Evolutionary conservation across 495 filamentous ascomycete genomes (phyloP).

Genomic region (Aspergillus mulundensis): DNA sequence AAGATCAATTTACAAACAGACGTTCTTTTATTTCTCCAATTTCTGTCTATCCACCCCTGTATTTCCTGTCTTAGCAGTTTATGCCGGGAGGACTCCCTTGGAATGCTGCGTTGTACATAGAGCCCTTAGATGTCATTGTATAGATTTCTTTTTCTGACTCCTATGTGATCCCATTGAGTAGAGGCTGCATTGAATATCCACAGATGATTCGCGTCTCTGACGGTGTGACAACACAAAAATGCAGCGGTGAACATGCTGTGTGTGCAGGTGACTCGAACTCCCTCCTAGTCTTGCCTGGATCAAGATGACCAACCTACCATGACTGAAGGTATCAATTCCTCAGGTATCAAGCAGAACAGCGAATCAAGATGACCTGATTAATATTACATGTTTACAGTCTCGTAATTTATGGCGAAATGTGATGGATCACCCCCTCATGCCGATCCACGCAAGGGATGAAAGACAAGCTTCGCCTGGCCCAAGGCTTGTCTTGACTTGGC

Average conservation of each 20-base stretch:
- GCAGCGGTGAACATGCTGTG: neutral
- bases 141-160: slow-evolving; percentile 6
- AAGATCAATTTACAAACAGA: slow-evolving; percentile 31
- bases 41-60: neutral
- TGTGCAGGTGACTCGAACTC: no score
- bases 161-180: neutral
- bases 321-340: no score
- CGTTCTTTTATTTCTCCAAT: neutral
- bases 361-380: neutral
- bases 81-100: neutral
- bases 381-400: neutral
- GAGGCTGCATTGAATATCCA: neutral
- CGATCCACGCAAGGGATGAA: slow-evolving; percentile 10
- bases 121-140: neutral
- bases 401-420: neutral
- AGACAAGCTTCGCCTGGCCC: slow-evolving; percentile 8
- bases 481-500: slow-evolving; percentile 16
- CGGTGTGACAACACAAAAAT: slow-evolving; percentile 4
- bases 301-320: neutral
- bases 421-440: neutral
- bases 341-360: neutral
- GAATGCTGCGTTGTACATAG: slow-evolving; percentile 11
- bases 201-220: neutral
- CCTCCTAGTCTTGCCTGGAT: neutral
- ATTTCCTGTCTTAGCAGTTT: slow-evolving; percentile 1